A percentile compares a stretch with the other conserved stretches of the same genome.
These are phyloP conservation scores for Starmerella ratchasimensis DNA, from an alignment of 805 yeast species.

Conservation along the genomic window DNA sequence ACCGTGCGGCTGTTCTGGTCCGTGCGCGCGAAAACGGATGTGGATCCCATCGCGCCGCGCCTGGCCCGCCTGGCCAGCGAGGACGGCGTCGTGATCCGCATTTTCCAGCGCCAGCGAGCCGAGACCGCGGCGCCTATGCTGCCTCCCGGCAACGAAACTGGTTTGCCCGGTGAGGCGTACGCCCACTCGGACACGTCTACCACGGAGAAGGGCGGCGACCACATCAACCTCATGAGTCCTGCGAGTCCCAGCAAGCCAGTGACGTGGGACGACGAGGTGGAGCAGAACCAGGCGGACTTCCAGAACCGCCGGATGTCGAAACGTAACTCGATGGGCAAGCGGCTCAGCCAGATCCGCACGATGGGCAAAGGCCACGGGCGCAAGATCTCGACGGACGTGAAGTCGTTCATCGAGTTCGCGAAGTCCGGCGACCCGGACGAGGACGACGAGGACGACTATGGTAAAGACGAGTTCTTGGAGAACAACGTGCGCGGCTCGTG, in stretches of 20 bases:
- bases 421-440: slow-evolving; percentile 12
- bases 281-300: too few species aligned
- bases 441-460: slow-evolving; percentile 10
- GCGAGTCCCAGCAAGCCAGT: too few species aligned
- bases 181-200: neutral
- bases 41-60: slow-evolving; percentile 22
- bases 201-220: too few species aligned
- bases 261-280: too few species aligned
- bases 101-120: slow-evolving; percentile 13
- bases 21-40: slow-evolving; percentile 21
- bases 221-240: too few species aligned
- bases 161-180: neutral
- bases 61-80: slow-evolving; percentile 12
- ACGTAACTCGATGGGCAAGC: too few species aligned
- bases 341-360: neutral
- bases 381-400: neutral
- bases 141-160: neutral
- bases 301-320: too few species aligned
- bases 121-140: neutral
- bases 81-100: slow-evolving; percentile 13
- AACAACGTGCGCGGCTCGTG: neutral
- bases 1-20: slow-evolving; percentile 24
- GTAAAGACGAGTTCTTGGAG: slow-evolving; percentile 4
- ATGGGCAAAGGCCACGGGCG: neutral
- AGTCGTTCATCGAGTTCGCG: slow-evolving; percentile 6